phyloP scores from a whole-genome alignment of 352 stramenopile species.

The Hyaloperonospora brassicae region DNA sequence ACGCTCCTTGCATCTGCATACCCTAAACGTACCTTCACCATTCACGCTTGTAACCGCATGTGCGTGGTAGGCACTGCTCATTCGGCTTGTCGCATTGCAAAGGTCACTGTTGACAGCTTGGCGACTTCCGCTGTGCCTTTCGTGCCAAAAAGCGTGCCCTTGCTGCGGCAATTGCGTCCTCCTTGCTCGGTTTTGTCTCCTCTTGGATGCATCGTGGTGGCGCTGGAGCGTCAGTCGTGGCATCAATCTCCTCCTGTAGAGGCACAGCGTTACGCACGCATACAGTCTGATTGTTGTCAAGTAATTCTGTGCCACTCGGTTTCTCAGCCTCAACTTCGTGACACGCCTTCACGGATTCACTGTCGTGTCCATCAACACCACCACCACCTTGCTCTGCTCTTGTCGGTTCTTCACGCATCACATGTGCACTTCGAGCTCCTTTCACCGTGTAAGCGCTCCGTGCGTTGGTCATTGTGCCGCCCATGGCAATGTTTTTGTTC shows the following conservation, averaged over 20 bases:
- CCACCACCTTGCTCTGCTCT: conserved; percentile 5
- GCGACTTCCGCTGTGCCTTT: conserved; percentile 43
- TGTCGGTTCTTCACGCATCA: conserved; percentile 3
- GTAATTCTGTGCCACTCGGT: conserved; percentile 7
- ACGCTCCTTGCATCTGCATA: too few relatives aligned
- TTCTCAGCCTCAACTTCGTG: conserved; percentile 20
- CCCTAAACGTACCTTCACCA: too few relatives aligned
- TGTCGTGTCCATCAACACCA: conserved; percentile 1
- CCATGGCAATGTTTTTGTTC: conserved; percentile 90
- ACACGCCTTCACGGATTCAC: neutral
- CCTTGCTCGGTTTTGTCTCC: conserved; percentile 37
- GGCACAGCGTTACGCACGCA: conserved; percentile 3
- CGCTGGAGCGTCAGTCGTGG: conserved; percentile 8
- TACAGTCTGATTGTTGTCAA: conserved; percentile 7
- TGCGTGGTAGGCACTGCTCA: too few relatives aligned
- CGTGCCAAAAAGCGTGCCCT: conserved; percentile 79
- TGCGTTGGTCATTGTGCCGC: conserved; percentile 54
- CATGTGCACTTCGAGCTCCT: conserved; percentile 10
- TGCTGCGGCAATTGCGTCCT: conserved; percentile 72
- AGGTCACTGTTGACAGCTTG: too few relatives aligned
- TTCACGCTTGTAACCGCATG: too few relatives aligned
- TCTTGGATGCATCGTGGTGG: conserved; percentile 8
- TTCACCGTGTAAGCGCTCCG: conserved; percentile 78
- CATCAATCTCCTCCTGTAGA: neutral
- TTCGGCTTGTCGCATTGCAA: too few relatives aligned